Evolutionary conservation across 345 rosid genomes (phyloP).

Genomic region (Abelmoschus esculentus): DNA sequence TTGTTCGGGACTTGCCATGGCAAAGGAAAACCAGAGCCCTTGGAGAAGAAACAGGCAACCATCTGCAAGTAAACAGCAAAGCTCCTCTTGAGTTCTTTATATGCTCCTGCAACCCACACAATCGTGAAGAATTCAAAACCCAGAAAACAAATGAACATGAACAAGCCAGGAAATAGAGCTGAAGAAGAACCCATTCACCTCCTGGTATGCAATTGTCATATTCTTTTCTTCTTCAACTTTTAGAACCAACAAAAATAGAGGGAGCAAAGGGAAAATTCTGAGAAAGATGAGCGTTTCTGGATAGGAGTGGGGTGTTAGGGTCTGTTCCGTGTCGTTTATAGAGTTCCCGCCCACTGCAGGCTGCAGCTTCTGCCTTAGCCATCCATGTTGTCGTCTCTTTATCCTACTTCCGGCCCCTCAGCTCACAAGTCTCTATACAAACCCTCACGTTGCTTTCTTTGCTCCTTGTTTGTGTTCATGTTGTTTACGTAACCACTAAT

Average conservation of each 20-base stretch:
- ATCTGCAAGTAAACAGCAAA: conserved; percentile 71
- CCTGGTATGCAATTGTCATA: conserved; percentile 41
- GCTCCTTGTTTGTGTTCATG: background rate
- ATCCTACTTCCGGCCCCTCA: too few relatives aligned
- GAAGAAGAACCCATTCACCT: conserved; percentile 24
- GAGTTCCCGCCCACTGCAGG: background rate
- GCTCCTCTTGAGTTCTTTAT: conserved; percentile 69
- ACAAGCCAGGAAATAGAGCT: too few relatives aligned
- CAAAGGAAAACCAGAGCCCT: conserved; percentile 87
- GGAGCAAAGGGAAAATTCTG: background rate
- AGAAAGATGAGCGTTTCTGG: background rate
- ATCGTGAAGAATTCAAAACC: background rate
- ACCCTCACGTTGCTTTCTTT: background rate
- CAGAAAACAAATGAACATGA: background rate
- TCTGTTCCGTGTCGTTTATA: background rate
- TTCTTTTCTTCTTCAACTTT: background rate
- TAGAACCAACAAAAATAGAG: background rate
- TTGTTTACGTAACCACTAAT: background rate
- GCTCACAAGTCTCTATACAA: too few relatives aligned
- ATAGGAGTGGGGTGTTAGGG: background rate
- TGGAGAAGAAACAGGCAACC: conserved; percentile 72
- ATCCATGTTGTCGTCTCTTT: too few relatives aligned
- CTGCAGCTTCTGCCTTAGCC: background rate
- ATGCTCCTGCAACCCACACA: conserved; percentile 36
- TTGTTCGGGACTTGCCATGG: conserved; percentile 44